Conservation (phyloP, 1,139 yeast genomes). For the Geotrichum restrictum region DNA sequence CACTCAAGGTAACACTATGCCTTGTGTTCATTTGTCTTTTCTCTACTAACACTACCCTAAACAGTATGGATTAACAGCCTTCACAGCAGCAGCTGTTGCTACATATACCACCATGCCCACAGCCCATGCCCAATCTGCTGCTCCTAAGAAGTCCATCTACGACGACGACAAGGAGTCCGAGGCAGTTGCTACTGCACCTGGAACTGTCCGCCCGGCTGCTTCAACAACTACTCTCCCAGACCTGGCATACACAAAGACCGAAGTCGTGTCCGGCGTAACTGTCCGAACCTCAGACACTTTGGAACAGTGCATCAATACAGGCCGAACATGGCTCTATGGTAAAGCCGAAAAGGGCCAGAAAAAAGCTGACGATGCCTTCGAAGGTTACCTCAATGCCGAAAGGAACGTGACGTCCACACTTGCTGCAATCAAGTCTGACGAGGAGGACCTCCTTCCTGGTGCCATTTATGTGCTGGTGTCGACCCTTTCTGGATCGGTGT, state of each 20-base stretch:
- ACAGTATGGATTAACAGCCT: slow-evolving; percentile 14
- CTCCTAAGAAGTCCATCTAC: slow-evolving; percentile 51
- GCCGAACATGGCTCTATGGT: slow-evolving; percentile 44
- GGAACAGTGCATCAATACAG: slow-evolving; percentile 48
- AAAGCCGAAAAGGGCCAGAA: slow-evolving; percentile 38
- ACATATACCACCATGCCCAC: slow-evolving; percentile 24
- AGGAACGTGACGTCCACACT: slow-evolving; percentile 63
- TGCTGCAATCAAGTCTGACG: slow-evolving; percentile 62
- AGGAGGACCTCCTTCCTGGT: slow-evolving; percentile 76
- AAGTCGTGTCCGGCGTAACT: slow-evolving; percentile 54
- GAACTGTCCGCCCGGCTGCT: slow-evolving; percentile 47
- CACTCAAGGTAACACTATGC: slow-evolving; percentile 17
- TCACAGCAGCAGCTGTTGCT: slow-evolving; percentile 16
- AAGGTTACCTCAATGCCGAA: slow-evolving; percentile 57
- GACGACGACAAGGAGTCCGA: slow-evolving; percentile 45
- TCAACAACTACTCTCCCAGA: slow-evolving; percentile 40
- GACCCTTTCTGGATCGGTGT: slow-evolving; percentile 72
- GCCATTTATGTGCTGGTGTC: slow-evolving; percentile 68
- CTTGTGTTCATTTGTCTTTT: not conserved
- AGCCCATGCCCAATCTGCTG: slow-evolving; percentile 27
- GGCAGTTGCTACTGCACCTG: slow-evolving; percentile 36
- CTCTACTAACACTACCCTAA: not conserved
- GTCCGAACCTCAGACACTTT: slow-evolving; percentile 51
- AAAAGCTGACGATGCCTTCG: slow-evolving; percentile 45
- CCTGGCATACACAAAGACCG: slow-evolving; percentile 35